Percentiles rank a stretch among this genome's conserved stretches.
Evolutionary conservation across 305 asterid genomes (phyloP).

Genomic region (Fraxinus angustifolia): DNA sequence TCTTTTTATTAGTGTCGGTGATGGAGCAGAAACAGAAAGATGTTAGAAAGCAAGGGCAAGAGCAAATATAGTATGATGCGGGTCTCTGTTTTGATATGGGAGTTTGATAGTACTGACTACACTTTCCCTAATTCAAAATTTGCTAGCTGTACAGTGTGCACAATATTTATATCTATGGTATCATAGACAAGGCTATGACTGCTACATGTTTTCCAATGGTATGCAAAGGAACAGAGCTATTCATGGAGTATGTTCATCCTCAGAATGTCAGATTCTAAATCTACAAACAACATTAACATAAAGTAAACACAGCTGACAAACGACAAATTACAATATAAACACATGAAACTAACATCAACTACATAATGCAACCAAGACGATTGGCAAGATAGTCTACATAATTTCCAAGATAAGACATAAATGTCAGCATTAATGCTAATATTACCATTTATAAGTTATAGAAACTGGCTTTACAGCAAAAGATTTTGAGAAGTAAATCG

Average conservation of each 20-base stretch:
- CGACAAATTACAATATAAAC: background rate
- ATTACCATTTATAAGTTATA: background rate
- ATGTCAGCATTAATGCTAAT: background rate
- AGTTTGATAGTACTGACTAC: background rate
- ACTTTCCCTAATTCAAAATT: background rate
- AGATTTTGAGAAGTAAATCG: constrained; percentile 1
- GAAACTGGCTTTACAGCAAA: background rate
- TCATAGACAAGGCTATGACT: background rate
- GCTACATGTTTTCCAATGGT: background rate
- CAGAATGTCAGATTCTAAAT: background rate
- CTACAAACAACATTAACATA: background rate
- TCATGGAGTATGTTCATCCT: background rate
- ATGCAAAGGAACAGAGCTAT: background rate
- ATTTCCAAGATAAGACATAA: background rate
- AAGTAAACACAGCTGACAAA: background rate
- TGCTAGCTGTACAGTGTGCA: background rate
- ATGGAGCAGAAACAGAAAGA: background rate
- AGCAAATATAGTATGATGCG: background rate
- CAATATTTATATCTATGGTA: background rate
- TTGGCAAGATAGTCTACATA: background rate
- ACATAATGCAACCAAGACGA: background rate
- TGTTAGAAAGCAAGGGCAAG: background rate
- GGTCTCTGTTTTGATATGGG: background rate
- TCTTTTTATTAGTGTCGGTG: background rate
- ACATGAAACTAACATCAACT: background rate